phyloP scores from a whole-genome alignment of 2,329 filamentous ascomycete species.

The Coniella vitis region DNA sequence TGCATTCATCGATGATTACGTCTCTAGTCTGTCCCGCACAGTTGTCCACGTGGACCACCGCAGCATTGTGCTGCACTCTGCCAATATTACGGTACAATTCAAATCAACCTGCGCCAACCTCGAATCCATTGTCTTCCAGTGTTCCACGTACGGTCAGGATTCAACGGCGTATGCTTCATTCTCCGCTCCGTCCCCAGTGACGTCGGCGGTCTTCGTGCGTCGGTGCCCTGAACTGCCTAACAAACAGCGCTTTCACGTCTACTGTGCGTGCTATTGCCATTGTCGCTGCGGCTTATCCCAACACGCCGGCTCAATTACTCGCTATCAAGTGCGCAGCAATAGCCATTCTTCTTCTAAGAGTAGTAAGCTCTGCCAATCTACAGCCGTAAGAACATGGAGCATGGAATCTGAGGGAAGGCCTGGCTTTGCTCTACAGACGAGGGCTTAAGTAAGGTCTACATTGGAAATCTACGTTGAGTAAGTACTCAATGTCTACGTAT shows the following conservation, averaged over 20 bases:
- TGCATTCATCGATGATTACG: slow-evolving; percentile 51
- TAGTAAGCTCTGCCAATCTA: background rate
- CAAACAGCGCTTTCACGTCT: slow-evolving; percentile 3
- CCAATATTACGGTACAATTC: slow-evolving; percentile 57
- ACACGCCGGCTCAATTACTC: slow-evolving; percentile 4
- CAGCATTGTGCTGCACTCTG: slow-evolving; percentile 57
- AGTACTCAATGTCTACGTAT: no score
- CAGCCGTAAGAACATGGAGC: background rate
- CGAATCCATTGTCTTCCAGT: slow-evolving; percentile 22
- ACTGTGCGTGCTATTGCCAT: background rate
- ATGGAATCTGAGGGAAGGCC: no score
- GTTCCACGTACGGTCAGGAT: slow-evolving; percentile 14
- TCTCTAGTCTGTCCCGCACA: slow-evolving; percentile 44
- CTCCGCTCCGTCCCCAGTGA: slow-evolving; percentile 1
- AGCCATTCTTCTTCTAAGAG: slow-evolving; percentile 7
- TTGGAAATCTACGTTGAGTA: no score
- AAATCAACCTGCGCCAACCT: slow-evolving; percentile 61
- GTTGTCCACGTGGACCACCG: slow-evolving; percentile 58
- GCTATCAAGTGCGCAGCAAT: slow-evolving; percentile 6
- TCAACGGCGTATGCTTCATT: slow-evolving; percentile 7
- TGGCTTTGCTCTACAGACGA: no score
- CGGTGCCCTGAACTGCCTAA: background rate
- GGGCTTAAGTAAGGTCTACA: no score
- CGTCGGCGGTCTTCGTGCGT: background rate
- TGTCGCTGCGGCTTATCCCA: slow-evolving; percentile 6